phyloP scores from a whole-genome alignment of 192 early-diverging fungal genomes.

The Rhizoclosmatium sp. region DNA sequence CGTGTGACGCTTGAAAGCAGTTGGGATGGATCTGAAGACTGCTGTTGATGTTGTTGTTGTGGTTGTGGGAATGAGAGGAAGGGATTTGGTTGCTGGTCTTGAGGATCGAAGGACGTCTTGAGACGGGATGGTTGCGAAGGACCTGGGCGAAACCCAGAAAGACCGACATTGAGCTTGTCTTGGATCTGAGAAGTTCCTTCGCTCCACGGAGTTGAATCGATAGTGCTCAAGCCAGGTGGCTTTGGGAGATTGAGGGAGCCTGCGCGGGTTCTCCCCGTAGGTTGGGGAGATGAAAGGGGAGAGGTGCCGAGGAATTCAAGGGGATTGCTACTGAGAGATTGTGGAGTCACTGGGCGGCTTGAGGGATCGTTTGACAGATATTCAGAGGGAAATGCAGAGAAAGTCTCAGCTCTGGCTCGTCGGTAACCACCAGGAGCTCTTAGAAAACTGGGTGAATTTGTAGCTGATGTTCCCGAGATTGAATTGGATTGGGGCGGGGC shows the following conservation, averaged over 20 bases:
- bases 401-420: conserved; percentile 53
- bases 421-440: conserved; percentile 16
- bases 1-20: conserved; percentile 47
- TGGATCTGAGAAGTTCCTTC: not conserved
- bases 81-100: not conserved
- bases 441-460: not conserved
- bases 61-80: not conserved
- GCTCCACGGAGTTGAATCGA: not conserved
- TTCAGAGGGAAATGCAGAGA: conserved; percentile 54
- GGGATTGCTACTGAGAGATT: conserved; percentile 46
- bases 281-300: not conserved
- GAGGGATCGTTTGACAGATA: conserved; percentile 1
- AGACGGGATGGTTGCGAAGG: not conserved
- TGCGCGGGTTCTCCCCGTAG: conserved; percentile 19
- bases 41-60: not conserved
- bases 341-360: not conserved
- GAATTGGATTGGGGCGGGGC: not conserved
- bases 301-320: conserved; percentile 56
- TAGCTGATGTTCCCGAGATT: not conserved
- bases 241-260: conserved; percentile 55
- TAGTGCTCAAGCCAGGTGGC: not conserved
- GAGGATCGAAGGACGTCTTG: conserved; percentile 14
- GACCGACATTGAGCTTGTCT: not conserved
- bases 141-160: not conserved
- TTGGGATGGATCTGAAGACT: not conserved